Evolutionary conservation across 441 rosid species (phyloP).

Genomic region (Erysimum pusillum): DNA sequence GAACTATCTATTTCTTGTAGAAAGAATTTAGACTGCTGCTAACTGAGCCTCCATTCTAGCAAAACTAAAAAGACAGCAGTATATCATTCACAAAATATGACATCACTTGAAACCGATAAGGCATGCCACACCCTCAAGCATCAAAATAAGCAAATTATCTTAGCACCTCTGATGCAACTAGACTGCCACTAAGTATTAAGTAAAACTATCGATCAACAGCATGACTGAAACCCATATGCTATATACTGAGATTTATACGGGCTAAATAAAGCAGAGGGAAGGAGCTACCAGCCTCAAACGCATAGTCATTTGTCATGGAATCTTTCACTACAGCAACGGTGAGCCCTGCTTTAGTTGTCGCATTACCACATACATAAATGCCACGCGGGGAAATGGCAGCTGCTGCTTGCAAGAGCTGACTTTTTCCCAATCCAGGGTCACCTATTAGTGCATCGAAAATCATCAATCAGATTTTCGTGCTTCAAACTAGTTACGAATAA

Average conservation of each 20-base stretch:
- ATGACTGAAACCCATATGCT: slow-evolving; percentile 39
- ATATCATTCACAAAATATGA: slow-evolving; percentile 23
- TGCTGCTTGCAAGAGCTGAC: slow-evolving; percentile 98
- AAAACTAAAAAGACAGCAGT: slow-evolving; percentile 25
- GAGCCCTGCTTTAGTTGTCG: slow-evolving; percentile 96
- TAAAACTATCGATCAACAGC: slow-evolving; percentile 22
- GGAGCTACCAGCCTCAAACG: slow-evolving; percentile 93
- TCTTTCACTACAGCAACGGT: slow-evolving; percentile 99
- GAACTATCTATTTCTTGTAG: slow-evolving; percentile 25
- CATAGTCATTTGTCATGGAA: slow-evolving; percentile 89
- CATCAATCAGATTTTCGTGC: slow-evolving; percentile 22
- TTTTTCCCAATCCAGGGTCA: slow-evolving; percentile 99
- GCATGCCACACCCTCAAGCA: slow-evolving; percentile 5
- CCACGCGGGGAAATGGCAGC: slow-evolving; percentile 97
- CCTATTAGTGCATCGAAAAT: slow-evolving; percentile 57
- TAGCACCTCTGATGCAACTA: slow-evolving; percentile 26
- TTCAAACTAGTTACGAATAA: slow-evolving; percentile 21
- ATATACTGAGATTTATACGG: slow-evolving; percentile 23
- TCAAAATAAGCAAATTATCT: slow-evolving; percentile 4
- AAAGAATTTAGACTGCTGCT: slow-evolving; percentile 26
- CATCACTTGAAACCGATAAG: slow-evolving; percentile 8
- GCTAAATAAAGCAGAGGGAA: slow-evolving; percentile 36
- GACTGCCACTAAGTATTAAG: slow-evolving; percentile 12
- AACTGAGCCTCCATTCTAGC: slow-evolving; percentile 7
- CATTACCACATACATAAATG: slow-evolving; percentile 98